Evolutionary conservation across 495 filamentous ascomycete genomes (phyloP), one percentile per base, ranked within the genome.

Genomic region (Penicillium antarcticum): DNA sequence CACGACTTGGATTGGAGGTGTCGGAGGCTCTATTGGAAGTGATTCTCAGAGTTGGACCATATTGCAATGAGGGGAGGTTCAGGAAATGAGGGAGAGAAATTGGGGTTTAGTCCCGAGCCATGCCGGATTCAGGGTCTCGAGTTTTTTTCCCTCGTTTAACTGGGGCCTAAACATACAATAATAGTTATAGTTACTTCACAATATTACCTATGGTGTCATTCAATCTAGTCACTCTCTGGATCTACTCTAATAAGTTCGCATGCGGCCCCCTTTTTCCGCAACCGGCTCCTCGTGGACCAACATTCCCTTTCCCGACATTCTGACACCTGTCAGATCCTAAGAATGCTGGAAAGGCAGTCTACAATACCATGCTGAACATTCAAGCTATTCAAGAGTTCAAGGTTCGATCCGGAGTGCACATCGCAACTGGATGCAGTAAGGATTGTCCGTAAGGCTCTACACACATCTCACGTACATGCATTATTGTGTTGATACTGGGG

Each of bases 71-170:
- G n/a, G 24, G 23, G 14, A 16, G 26, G 31, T 11, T 16, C 13
- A 9, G 16, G 33, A 14, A 45, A 45, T 33, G 24, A 45, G 31
- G 18, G 10, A 17, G 16, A 37, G 8, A 26, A 14, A 5, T 37
- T 47, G 26, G 34, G 33, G 45, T 31, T 33, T 46, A 46, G 44
- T 46, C 45, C 45, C 45, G 45, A 47, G 29, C n/a, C 33, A 29
- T 47, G 23, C 45, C 45, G 45, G 33, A 37, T 38, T 38, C 18
- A 24, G 33, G 19, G 19, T 34, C 19, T 46, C 34, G 8, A 26
- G 23, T 18, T 18, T 37, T 18, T 19, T 7, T 5, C 21, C 21
- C 21, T 34, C 33, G 2, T n/a, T 8, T 24, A 35, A 36, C 5
- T 10, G 5, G 2, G 2, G 26, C 5, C 26, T 29, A 4, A 29